Base-by-base conservation (phyloP, 306 rosid species). In the Prunus mume region DNA sequence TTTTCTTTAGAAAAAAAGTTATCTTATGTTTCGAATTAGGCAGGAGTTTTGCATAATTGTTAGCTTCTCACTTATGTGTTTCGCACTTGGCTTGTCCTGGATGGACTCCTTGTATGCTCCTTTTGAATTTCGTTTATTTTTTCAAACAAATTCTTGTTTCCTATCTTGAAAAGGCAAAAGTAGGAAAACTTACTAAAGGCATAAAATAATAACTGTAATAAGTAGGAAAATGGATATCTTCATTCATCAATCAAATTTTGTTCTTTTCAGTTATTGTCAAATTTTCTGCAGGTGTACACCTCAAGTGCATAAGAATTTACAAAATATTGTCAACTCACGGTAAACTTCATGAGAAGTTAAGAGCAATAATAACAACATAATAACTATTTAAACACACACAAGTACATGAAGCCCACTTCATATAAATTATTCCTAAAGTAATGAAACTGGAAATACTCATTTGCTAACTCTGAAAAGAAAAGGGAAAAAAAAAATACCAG, bases 401-500 rank as follows among this genome's bases (percentile, higher is more conserved):
- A 38, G 13, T 55, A 62, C 20, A 28, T 15, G 67, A 62, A 62
- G n/a, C 67, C 43, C n/a, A 28, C 52, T n/a, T 30, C 32, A 54
- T 43, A 30, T 34, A 19, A 32, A 32, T 55, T 32, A 6, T 19
- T n/a, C 9, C 6, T 9, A 28, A 38, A 52, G 64, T 54, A 54
- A 72, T 38, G 52, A 43, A 25, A 17, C 24, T 2, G 3, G 14
- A 46, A 64, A 47, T 10, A 30, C 17, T 25, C 51, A 54, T 70
- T 22, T 76, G 12, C 70, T 9, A 81, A 18, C 20, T 51, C 32
- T 13, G 18, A 68, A 47, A 65, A 50, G n/a, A 70, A 83, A n/a
- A 54, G n/a, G 7, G 5, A 14, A 5, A 27, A 17, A 6, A 10
- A 51, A 69, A 18, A 71, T 89, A 95, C 99, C 97, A 92, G 90